These are phyloP conservation scores for Silybum marianum DNA, from an alignment of 129 eudicot species.

Conservation along the genomic window DNA sequence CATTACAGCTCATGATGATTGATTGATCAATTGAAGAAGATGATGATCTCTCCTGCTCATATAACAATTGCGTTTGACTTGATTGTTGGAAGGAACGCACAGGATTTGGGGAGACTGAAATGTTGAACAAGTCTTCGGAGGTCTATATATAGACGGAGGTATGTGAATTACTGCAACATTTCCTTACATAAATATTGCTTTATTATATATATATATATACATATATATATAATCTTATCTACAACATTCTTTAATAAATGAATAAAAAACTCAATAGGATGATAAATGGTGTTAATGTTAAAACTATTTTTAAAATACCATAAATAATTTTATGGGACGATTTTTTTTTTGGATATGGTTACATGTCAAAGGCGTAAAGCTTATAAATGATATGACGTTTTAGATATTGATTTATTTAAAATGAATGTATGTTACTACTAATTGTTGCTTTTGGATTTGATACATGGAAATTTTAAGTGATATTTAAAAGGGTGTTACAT, in stretches of 20 bases:
- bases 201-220: slow-evolving; percentile 3
- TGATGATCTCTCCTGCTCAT: not conserved
- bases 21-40: not conserved
- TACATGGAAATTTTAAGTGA: not conserved
- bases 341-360: not conserved
- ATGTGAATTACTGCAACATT: not conserved
- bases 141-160: not conserved
- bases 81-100: not conserved
- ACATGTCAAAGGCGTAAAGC: not conserved
- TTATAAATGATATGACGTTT: too few species aligned
- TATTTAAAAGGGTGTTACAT: too few species aligned
- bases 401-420: too few species aligned
- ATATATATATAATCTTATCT: slow-evolving; percentile 1
- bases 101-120: slow-evolving; percentile 12
- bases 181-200: not conserved
- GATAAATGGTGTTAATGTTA: not conserved
- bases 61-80: not conserved
- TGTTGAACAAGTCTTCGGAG: not conserved
- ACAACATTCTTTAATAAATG: not conserved
- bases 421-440: not conserved
- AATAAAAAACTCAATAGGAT: too few species aligned
- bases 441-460: not conserved
- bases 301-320: too few species aligned
- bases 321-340: too few species aligned
- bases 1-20: slow-evolving; percentile 72